Base-by-base conservation (phyloP, 2,329 filamentous ascomycete genomes). In the Pseudocercospora cruenta region DNA sequence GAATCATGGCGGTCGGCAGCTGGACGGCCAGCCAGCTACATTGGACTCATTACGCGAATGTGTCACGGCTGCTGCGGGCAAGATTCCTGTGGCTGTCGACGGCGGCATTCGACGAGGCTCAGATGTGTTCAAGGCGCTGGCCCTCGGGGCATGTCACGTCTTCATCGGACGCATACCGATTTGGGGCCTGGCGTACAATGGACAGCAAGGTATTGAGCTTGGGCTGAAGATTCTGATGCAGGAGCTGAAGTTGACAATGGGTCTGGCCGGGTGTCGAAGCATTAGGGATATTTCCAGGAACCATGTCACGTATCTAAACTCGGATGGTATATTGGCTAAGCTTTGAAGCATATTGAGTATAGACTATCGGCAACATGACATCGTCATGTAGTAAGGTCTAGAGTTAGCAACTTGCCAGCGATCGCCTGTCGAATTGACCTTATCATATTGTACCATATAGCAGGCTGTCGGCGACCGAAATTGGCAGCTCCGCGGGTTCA, bases 21-120 rank as follows among this genome's bases (percentile, higher is more conserved):
- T 86, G 7, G 85, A 88, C 68, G 84, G 85, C 2, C 84, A 84
- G 1, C 79, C 83, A 4, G 82, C 82, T 3, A 83, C 83, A 4
- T 76, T 88, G 3, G 86, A 87, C 62, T 81, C 75, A 4, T 72
- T 82, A 14, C 73, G 73, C 1, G 78, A 80, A 55, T 80, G 78
- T 58, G 79, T 75, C 1, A 69, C 69, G 6, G 77, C 76, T 7
- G 78, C 77, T 0, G 67, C 73, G 1, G 81, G 82, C 19, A 82
- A 81, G 63, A 78, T 88, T 16, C 84, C 84, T 0, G 80, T 91
- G n/a, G 81, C 90, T 43, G 84, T 90, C 12, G 89, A 91, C 70
- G 84, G 81, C 14, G 85, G 86, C 0, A 82, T 88, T 33, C 72
- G 85, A 51, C 81, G 82, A 12, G 86, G 85, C 0, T 83, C 80